These are phyloP conservation scores for Termitomyces sp. DNA, from an alignment of 768 basidiomycete genomes.

Conservation along the genomic window DNA sequence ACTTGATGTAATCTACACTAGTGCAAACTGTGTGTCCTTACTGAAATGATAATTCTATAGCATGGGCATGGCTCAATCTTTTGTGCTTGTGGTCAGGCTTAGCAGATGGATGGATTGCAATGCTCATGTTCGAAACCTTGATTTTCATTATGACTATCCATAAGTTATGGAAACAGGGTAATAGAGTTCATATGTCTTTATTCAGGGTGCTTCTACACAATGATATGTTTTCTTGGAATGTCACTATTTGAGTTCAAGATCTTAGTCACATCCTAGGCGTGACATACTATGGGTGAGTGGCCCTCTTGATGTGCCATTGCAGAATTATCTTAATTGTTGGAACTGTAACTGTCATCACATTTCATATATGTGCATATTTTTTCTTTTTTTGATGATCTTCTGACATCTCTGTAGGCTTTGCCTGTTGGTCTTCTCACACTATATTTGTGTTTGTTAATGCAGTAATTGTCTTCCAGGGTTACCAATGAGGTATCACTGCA, in stretches of 20 bases:
- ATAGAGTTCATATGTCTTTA: slow-evolving; percentile 15
- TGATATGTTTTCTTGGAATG: slow-evolving; percentile 19
- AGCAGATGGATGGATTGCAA: slow-evolving; percentile 31
- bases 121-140: slow-evolving; percentile 32
- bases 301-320: neutral
- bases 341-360: neutral
- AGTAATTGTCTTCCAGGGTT: neutral
- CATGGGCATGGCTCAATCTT: neutral
- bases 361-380: neutral
- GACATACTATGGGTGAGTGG: slow-evolving; percentile 35
- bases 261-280: slow-evolving; percentile 20
- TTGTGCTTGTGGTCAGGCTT: slow-evolving; percentile 17
- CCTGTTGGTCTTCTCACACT: slow-evolving; percentile 4
- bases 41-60: too few relatives aligned
- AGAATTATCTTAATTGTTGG: neutral
- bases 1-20: too few relatives aligned
- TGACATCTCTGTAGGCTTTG: slow-evolving; percentile 2
- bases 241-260: neutral
- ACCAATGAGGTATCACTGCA: slow-evolving; percentile 16
- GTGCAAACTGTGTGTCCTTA: slow-evolving; percentile 1
- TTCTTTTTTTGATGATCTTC: too few relatives aligned
- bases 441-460: neutral
- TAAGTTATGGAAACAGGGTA: slow-evolving; percentile 23
- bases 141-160: slow-evolving; percentile 35
- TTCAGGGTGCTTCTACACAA: slow-evolving; percentile 33